Evolutionary conservation across 2,329 filamentous ascomycete genomes (phyloP).

Genomic region (Lachnellula hyalina): DNA sequence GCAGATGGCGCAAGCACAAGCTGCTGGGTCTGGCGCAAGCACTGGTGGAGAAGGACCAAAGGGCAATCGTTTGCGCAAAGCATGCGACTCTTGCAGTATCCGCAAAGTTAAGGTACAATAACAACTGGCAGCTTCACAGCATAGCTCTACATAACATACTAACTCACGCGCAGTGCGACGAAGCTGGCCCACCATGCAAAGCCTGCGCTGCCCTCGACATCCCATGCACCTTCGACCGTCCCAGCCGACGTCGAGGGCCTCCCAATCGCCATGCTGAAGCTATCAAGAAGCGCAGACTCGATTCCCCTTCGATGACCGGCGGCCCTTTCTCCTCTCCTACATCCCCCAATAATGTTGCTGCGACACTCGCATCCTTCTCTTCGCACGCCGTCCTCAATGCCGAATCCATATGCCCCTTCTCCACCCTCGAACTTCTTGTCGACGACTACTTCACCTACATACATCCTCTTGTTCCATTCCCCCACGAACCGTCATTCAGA

Average conservation of each 20-base stretch:
- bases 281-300: conserved; percentile 54
- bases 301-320: conserved; percentile 13
- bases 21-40: conserved; percentile 1
- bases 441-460: conserved; percentile 83
- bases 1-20: background rate
- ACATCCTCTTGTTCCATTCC: conserved; percentile 70
- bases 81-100: conserved; percentile 48
- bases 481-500: conserved; percentile 72
- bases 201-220: conserved; percentile 61
- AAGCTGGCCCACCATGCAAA: conserved; percentile 59
- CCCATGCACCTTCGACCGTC: conserved; percentile 61
- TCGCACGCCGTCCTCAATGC: conserved; percentile 45
- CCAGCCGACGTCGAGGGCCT: conserved; percentile 57
- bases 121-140: background rate
- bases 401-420: conserved; percentile 66
- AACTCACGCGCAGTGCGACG: conserved; percentile 49
- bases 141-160: background rate
- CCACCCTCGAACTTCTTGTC: conserved; percentile 62
- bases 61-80: conserved; percentile 40
- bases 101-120: conserved; percentile 45
- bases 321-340: conserved; percentile 25
- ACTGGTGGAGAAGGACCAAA: conserved; percentile 23
- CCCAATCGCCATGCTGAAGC: conserved; percentile 63
- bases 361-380: conserved; percentile 29
- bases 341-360: conserved; percentile 29